phyloP scores from a whole-genome alignment of 345 rosid species.

The rapeseed (Brassica napus) region DNA sequence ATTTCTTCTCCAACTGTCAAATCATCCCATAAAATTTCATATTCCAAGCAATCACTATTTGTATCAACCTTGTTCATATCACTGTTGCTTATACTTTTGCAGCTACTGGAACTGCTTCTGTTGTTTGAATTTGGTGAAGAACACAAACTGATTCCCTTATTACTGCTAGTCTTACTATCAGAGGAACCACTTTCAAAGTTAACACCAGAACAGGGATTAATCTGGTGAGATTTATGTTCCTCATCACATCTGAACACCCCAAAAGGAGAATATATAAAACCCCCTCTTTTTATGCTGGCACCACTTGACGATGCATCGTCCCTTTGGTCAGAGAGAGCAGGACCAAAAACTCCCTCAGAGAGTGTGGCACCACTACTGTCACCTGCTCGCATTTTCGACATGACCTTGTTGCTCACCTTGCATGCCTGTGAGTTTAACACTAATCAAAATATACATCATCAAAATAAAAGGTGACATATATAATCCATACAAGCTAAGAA shows the following conservation, averaged over 20 bases:
- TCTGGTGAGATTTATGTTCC: constrained; percentile 37
- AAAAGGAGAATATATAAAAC: constrained; percentile 55
- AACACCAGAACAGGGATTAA: constrained; percentile 44
- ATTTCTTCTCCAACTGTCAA: constrained; percentile 78
- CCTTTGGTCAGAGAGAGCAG: constrained; percentile 55
- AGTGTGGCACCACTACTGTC: constrained; percentile 50
- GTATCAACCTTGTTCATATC: constrained; percentile 70
- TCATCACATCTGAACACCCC: constrained; percentile 57
- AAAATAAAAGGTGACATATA: constrained; percentile 13
- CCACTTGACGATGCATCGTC: constrained; percentile 85
- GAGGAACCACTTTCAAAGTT: constrained; percentile 48
- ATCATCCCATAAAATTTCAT: constrained; percentile 93
- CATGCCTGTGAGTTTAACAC: constrained; percentile 58
- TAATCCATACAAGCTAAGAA: constrained; percentile 21
- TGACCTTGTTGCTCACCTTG: constrained; percentile 82
- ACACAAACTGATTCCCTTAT: constrained; percentile 76
- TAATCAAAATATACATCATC: constrained; percentile 36
- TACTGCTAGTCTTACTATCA: constrained; percentile 54
- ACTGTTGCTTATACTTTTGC: constrained; percentile 79
- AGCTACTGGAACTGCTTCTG: constrained; percentile 88
- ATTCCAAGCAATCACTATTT: constrained; percentile 75
- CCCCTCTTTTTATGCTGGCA: constrained; percentile 87
- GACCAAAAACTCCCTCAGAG: constrained; percentile 64
- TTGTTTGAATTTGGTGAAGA: constrained; percentile 80
- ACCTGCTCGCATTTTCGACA: constrained; percentile 62